Conservation (phyloP, 1,284 basidiomycete genomes). For the Moesziomyces parantarcticus region DNA sequence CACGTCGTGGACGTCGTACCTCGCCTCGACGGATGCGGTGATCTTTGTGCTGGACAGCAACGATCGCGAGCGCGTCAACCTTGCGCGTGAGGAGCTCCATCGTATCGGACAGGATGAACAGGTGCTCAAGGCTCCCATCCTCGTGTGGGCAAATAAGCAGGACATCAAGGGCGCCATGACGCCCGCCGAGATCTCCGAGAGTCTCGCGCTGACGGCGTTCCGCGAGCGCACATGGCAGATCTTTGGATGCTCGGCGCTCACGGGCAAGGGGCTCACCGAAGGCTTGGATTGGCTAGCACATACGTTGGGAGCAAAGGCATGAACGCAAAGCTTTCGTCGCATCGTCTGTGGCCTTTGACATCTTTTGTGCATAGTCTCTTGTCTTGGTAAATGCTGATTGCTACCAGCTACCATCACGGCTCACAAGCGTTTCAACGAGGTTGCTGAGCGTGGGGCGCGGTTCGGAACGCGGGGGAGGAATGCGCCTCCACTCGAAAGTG, state of each 20-base stretch:
- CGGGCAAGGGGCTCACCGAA: slow-evolving; percentile 65
- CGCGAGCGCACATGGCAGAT: slow-evolving; percentile 72
- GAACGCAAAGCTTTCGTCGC: too few species aligned
- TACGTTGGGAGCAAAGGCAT: slow-evolving; percentile 51
- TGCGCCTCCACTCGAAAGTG: too few species aligned
- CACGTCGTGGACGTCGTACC: slow-evolving; percentile 70
- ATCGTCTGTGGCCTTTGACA: too few species aligned
- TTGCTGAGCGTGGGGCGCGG: too few species aligned
- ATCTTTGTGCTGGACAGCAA: slow-evolving; percentile 72
- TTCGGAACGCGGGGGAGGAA: too few species aligned
- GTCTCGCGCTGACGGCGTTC: slow-evolving; percentile 70
- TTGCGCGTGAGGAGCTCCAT: slow-evolving; percentile 70
- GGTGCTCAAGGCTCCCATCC: slow-evolving; percentile 68
- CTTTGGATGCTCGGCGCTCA: slow-evolving; percentile 71
- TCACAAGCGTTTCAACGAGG: too few species aligned
- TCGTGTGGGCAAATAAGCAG: slow-evolving; percentile 72
- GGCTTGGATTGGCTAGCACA: slow-evolving; percentile 64
- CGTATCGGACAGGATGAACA: slow-evolving; percentile 68
- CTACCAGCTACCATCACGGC: too few species aligned
- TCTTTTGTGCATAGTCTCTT: too few species aligned
- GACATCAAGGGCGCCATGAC: slow-evolving; percentile 69
- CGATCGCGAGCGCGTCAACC: slow-evolving; percentile 69
- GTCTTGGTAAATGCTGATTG: too few species aligned
- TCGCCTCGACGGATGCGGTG: slow-evolving; percentile 69
- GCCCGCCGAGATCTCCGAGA: slow-evolving; percentile 71